A percentile compares a stretch with the other conserved stretches of the same genome.
These are phyloP conservation scores for Phytopythium cucurbitacearum DNA, from an alignment of 352 stramenopile genomes.

Conservation along the genomic window DNA sequence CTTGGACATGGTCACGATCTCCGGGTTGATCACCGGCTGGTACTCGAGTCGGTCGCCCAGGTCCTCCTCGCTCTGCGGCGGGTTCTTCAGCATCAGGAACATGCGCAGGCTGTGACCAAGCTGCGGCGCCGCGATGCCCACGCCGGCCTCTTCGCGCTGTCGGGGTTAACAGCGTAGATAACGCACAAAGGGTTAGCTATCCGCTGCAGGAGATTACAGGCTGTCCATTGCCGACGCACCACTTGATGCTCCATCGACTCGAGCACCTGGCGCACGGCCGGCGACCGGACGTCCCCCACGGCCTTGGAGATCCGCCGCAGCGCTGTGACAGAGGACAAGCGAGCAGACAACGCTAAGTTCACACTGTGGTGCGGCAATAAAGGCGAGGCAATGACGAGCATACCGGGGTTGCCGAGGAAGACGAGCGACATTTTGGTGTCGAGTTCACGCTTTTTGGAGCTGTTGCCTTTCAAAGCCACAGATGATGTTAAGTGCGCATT, in stretches of 20 bases:
- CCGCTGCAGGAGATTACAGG: neutral
- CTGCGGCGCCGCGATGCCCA: conserved; percentile 76
- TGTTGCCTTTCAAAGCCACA: too few relatives aligned
- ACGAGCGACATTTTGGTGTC: conserved; percentile 43
- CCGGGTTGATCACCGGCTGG: conserved; percentile 72
- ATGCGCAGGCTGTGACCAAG: conserved; percentile 72
- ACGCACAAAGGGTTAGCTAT: conserved; percentile 1
- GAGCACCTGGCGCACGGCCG: conserved; percentile 44
- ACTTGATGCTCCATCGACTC: conserved; percentile 67
- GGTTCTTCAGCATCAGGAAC: conserved; percentile 80
- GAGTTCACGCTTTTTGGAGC: too few relatives aligned
- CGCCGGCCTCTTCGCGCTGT: conserved; percentile 58
- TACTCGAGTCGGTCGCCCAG: conserved; percentile 52
- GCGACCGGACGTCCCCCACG: conserved; percentile 49
- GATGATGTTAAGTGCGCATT: conserved; percentile 9
- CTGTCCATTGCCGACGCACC: conserved; percentile 14
- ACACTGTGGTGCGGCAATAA: too few relatives aligned
- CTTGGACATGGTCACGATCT: conserved; percentile 55
- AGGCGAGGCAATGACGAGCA: conserved; percentile 4
- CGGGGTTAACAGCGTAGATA: too few relatives aligned
- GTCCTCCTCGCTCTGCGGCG: conserved; percentile 49
- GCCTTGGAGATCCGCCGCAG: conserved; percentile 66
- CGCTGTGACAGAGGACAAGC: conserved; percentile 23
- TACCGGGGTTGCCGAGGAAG: conserved; percentile 70
- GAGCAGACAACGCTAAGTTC: neutral